Evolutionary conservation across 331 rosid species (phyloP), one percentile per base, ranked within the genome.

Genomic region (Telfairia occidentalis): DNA sequence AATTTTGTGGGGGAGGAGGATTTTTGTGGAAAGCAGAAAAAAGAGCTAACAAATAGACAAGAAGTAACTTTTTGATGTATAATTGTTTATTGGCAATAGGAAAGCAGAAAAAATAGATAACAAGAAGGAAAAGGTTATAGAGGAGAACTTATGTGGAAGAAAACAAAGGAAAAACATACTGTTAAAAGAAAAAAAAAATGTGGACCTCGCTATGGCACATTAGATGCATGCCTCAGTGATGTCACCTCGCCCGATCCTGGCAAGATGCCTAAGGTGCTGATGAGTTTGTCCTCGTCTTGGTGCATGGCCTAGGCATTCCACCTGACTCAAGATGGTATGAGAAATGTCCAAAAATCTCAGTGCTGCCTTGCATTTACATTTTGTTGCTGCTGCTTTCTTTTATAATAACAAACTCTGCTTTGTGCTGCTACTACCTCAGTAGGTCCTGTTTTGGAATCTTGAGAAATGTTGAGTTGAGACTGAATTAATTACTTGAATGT

Each of bases 391-490:
- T 54, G 3, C 5, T 54, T 24, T 23, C 8, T 54, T 54, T 54
- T 54, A 8, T 54, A 21, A 9, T 23, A 21, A 10, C 49, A 9
- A 43, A 43, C 49, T 43, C 49, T 57, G 30, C n/a, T 60, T 16
- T 29, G 42, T 57, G 32, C 61, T 54, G 70, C 70, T 34, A n/a
- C 48, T 37, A 63, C 72, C 19, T 37, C 5, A 64, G 32, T 65
- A 65, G 32, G 72, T 21, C 21, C n/a, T 65, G 49, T 21, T 57
- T 32, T 35, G 16, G 48, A 18, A 64, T n/a, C 48, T 64, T 64
- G 48, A 64, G 71, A 64, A 64, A 64, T 7, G 9, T 65, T 40
- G 50, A 65, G 72, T 40, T 40, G 72, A 65, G 34, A 21, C n/a
- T 21, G 45, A 65, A 38, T 38, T 1, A 10, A 23, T 38, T 65